A percentile compares a stretch with the other conserved stretches of the same genome.
These are phyloP conservation scores for Coemansia reversa DNA, from an alignment of 192 early-diverging fungal species.

Conservation along the genomic window DNA sequence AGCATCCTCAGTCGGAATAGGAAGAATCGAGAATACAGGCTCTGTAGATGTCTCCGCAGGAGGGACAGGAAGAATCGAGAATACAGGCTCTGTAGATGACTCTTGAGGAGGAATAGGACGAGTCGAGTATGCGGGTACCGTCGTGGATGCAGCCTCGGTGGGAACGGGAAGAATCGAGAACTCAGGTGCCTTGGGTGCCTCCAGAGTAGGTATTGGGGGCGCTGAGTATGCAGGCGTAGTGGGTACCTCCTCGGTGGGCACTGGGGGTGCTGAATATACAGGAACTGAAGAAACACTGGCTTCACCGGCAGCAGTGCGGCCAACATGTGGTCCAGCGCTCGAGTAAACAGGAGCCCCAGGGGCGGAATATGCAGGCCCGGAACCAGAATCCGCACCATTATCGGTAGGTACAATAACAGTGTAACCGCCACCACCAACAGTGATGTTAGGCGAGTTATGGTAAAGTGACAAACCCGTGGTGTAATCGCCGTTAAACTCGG, in stretches of 20 bases:
- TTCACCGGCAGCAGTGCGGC: conserved; percentile 2
- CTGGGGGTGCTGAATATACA: conserved; percentile 8
- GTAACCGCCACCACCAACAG: conserved; percentile 32
- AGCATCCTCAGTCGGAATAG: conserved; percentile 8
- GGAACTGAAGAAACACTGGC: conserved; percentile 11
- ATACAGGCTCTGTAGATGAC: conserved; percentile 7
- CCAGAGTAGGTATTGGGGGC: neutral
- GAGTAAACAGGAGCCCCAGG: neutral
- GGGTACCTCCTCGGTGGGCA: neutral
- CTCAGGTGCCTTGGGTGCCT: neutral
- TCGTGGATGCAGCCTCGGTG: neutral
- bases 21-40: neutral
- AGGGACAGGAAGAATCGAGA: conserved; percentile 2
- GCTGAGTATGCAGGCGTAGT: neutral
- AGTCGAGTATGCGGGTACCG: neutral
- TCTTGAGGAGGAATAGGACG: neutral
- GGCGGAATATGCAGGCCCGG: neutral
- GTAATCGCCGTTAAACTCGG: conserved; percentile 53
- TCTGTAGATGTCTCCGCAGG: neutral
- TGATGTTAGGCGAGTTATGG: conserved; percentile 23
- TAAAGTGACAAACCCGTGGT: conserved; percentile 32
- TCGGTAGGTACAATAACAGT: conserved; percentile 4
- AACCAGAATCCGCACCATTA: neutral
- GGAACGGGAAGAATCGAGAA: neutral
- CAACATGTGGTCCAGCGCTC: neutral